Evolutionary conservation across 352 stramenopile genomes (phyloP).

Genomic region (Aphanomyces stellatus): DNA sequence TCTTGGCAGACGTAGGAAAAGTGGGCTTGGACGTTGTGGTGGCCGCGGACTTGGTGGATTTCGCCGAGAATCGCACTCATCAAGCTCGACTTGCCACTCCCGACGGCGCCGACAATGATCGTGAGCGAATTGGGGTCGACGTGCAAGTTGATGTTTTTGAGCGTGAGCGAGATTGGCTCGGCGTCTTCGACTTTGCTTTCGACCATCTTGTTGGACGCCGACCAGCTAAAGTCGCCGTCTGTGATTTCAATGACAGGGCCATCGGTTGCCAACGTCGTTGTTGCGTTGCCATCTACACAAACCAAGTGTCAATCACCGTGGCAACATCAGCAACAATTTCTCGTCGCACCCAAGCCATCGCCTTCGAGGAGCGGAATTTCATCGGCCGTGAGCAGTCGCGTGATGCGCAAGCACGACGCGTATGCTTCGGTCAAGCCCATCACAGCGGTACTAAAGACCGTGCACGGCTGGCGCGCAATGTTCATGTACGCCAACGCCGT

Average conservation of each 20-base stretch:
- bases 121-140: slow-evolving; percentile 47
- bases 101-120: slow-evolving; percentile 51
- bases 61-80: slow-evolving; percentile 38
- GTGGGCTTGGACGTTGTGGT: slow-evolving; percentile 20
- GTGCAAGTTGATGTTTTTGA: slow-evolving; percentile 57
- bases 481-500: slow-evolving; percentile 51
- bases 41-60: slow-evolving; percentile 26
- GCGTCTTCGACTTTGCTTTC: background rate
- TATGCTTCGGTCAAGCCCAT: slow-evolving; percentile 38
- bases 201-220: background rate
- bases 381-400: slow-evolving; percentile 32
- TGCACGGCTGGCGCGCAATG: slow-evolving; percentile 41
- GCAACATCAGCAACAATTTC: too few relatives aligned
- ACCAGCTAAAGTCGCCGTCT: slow-evolving; percentile 31
- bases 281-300: too few relatives aligned
- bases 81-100: slow-evolving; percentile 67
- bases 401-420: slow-evolving; percentile 26
- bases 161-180: slow-evolving; percentile 20
- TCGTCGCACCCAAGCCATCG: too few relatives aligned
- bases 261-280: too few relatives aligned
- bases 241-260: slow-evolving; percentile 22
- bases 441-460: slow-evolving; percentile 40
- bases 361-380: slow-evolving; percentile 27
- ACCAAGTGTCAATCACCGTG: too few relatives aligned
- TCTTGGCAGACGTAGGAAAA: slow-evolving; percentile 33